Conservation (phyloP, 805 yeast genomes). For the Hanseniaspora lachancei region DNA sequence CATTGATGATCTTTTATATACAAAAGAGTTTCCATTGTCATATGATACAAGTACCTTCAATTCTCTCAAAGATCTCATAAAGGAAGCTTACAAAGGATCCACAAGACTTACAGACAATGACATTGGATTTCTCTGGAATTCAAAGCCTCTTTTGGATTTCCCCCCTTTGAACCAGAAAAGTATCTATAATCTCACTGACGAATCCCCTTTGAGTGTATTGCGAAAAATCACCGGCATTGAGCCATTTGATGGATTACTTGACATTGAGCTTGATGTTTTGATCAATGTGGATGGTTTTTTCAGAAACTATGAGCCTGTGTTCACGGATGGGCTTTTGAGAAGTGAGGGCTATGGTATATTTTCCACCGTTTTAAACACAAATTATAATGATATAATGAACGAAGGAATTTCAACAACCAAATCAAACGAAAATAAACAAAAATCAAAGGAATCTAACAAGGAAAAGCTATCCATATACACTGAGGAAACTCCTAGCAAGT, state of each 20-base stretch:
- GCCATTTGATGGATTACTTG: neutral
- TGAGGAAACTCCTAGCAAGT: no score
- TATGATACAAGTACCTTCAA: neutral
- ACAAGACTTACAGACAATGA: slow-evolving; percentile 4
- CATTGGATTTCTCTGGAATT: neutral
- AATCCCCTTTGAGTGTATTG: neutral
- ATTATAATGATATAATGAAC: neutral
- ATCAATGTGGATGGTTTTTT: slow-evolving; percentile 18
- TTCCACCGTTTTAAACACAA: neutral
- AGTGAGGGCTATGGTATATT: slow-evolving; percentile 3
- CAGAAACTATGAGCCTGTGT: slow-evolving; percentile 16
- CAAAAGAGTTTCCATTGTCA: neutral
- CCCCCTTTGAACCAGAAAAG: neutral
- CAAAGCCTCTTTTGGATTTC: neutral
- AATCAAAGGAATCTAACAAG: neutral
- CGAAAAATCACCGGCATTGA: neutral
- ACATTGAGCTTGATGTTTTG: slow-evolving; percentile 20
- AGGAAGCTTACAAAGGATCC: slow-evolving; percentile 1
- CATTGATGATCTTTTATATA: neutral
- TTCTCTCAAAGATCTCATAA: neutral
- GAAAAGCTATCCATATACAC: no score
- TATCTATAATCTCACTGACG: neutral
- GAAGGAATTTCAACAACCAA: no score
- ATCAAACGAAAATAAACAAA: neutral
- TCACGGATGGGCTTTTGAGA: neutral